phyloP scores from a whole-genome alignment of 129 eudicot genomes.

The Pseudognaphalium luteoalbum region DNA sequence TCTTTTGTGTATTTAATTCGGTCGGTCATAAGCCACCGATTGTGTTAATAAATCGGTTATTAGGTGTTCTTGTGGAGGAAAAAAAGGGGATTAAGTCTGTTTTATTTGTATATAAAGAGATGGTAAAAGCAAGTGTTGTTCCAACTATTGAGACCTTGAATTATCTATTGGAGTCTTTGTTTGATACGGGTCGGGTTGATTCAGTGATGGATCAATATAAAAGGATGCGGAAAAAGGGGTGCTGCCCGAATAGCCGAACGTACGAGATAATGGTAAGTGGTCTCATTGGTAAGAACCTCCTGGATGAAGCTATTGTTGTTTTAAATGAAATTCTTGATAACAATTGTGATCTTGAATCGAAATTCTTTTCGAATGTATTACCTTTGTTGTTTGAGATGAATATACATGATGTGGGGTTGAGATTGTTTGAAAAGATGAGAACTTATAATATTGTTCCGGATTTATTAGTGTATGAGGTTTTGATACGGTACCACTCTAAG shows the following conservation, averaged over 20 bases:
- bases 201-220: slow-evolving; percentile 66
- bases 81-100: slow-evolving; percentile 52
- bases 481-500: slow-evolving; percentile 48
- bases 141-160: slow-evolving; percentile 69
- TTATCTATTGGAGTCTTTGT: slow-evolving; percentile 46
- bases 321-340: slow-evolving; percentile 50
- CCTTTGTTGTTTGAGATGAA: slow-evolving; percentile 51
- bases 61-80: slow-evolving; percentile 61
- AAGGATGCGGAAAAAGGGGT: slow-evolving; percentile 64
- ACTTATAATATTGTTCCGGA: slow-evolving; percentile 53
- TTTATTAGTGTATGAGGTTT: slow-evolving; percentile 41
- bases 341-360: slow-evolving; percentile 50
- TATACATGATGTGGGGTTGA: slow-evolving; percentile 43
- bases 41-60: slow-evolving; percentile 44
- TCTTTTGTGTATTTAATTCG: slow-evolving; percentile 41
- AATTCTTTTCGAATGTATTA: slow-evolving; percentile 43
- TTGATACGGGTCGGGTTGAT: slow-evolving; percentile 54
- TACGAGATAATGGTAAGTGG: slow-evolving; percentile 58
- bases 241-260: slow-evolving; percentile 58
- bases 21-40: slow-evolving; percentile 44
- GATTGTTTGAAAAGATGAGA: slow-evolving; percentile 58
- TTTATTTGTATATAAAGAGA: slow-evolving; percentile 77
- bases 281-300: slow-evolving; percentile 44
- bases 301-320: slow-evolving; percentile 54
- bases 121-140: slow-evolving; percentile 61